Percentiles rank a stretch among this genome's conserved stretches.
Conservation (phyloP, 2,329 filamentous ascomycete genomes). For the Fusarium chuoi region DNA sequence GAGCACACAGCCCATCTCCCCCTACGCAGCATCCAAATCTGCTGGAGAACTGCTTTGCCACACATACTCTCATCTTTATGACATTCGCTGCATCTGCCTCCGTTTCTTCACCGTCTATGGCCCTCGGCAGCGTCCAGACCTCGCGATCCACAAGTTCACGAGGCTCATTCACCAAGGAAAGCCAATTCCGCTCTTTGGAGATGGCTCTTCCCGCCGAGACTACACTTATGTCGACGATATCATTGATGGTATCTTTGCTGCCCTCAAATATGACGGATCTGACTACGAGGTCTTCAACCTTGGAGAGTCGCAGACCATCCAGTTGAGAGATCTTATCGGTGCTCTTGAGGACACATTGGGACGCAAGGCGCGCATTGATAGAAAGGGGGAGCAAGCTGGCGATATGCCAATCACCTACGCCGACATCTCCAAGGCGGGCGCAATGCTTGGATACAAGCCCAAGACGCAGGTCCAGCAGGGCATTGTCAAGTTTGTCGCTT, state of each 20-base stretch:
- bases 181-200: conserved; percentile 6
- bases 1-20: background rate
- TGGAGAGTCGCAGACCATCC: conserved; percentile 13
- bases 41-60: conserved; percentile 3
- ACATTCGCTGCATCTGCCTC: conserved; percentile 13
- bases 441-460: conserved; percentile 6
- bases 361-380: background rate
- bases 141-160: conserved; percentile 16
- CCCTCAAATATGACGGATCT: background rate
- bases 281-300: conserved; percentile 9
- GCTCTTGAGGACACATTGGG: background rate
- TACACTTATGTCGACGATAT: conserved; percentile 17
- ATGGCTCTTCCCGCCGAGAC: background rate
- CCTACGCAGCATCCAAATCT: conserved; percentile 8
- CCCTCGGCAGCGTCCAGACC: conserved; percentile 6
- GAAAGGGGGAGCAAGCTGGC: background rate
- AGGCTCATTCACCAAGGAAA: conserved; percentile 13
- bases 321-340: background rate
- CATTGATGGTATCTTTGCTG: background rate
- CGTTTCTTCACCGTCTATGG: conserved; percentile 20
- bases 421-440: conserved; percentile 3
- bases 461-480: conserved; percentile 5
- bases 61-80: conserved; percentile 7
- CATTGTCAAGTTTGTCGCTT: conserved; percentile 7
- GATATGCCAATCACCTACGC: conserved; percentile 14